Conservation (phyloP, 192 early-diverging fungal genomes). For the Dissophora ornata region DNA sequence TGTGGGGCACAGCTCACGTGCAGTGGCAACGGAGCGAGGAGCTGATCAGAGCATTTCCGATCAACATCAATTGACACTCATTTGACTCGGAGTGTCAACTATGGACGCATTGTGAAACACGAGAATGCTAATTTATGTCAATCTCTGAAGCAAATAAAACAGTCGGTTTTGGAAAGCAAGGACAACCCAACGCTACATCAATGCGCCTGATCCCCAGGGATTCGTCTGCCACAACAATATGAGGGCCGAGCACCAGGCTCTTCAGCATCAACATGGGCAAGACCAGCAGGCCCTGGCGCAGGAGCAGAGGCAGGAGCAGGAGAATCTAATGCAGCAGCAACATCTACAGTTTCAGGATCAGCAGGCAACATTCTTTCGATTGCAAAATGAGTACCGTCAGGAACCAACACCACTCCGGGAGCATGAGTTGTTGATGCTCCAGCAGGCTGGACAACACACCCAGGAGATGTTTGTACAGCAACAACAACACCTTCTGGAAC, state of each 20-base stretch:
- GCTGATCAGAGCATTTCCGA: too few relatives aligned
- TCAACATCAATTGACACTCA: too few relatives aligned
- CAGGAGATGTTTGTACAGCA: conserved; percentile 44
- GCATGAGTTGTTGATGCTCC: conserved; percentile 39
- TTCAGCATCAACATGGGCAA: conserved; percentile 31
- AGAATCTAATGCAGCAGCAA: conserved; percentile 24
- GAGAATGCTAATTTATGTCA: too few relatives aligned
- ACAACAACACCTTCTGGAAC: conserved; percentile 35
- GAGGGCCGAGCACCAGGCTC: conserved; percentile 5
- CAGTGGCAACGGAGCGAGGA: too few relatives aligned
- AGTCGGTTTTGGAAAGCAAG: too few relatives aligned
- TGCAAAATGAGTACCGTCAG: conserved; percentile 25
- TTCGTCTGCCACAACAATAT: background rate
- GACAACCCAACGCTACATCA: too few relatives aligned
- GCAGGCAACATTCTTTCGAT: conserved; percentile 7
- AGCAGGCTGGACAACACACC: conserved; percentile 20
- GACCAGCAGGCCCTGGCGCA: conserved; percentile 9
- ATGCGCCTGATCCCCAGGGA: too few relatives aligned
- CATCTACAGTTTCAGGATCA: conserved; percentile 30
- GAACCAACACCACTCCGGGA: conserved; percentile 25
- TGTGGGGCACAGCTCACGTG: too few relatives aligned
- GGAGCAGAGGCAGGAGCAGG: conserved; percentile 32
- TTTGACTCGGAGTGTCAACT: too few relatives aligned
- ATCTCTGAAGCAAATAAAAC: too few relatives aligned
- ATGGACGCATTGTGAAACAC: too few relatives aligned